Evolutionary conservation across 2,329 filamentous ascomycete species (phyloP).

Genomic region (Byssochlamys sp.): DNA sequence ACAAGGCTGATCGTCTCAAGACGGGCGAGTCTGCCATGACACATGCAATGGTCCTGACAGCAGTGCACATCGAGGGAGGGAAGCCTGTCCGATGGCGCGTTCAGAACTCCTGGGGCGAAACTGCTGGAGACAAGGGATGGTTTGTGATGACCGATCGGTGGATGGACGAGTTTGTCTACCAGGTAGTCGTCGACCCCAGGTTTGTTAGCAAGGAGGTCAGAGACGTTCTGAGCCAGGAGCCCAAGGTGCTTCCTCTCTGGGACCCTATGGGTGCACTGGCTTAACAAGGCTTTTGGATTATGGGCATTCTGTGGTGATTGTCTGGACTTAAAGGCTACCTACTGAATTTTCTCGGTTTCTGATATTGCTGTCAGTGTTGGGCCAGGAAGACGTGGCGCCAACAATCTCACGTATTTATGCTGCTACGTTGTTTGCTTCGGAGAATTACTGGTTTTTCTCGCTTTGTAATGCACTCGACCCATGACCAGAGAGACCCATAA

Average conservation of each 20-base stretch:
- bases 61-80: constrained; percentile 64
- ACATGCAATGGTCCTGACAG: constrained; percentile 84
- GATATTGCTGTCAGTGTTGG: background rate
- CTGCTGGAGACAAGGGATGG: constrained; percentile 65
- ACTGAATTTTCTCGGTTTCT: background rate
- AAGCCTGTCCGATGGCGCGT: constrained; percentile 70
- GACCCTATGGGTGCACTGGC: constrained; percentile 71
- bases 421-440: background rate
- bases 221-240: constrained; percentile 61
- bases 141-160: constrained; percentile 79
- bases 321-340: background rate
- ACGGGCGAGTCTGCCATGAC: constrained; percentile 76
- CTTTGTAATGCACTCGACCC: background rate
- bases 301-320: background rate
- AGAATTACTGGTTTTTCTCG: background rate
- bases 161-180: constrained; percentile 75
- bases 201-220: constrained; percentile 56
- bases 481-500: background rate
- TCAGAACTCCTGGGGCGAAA: constrained; percentile 73
- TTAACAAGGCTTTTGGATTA: constrained; percentile 25
- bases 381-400: background rate
- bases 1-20: constrained; percentile 63
- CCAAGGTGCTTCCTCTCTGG: constrained; percentile 65
- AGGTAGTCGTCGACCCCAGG: constrained; percentile 70
- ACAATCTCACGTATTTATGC: background rate